Percentiles rank a stretch among this genome's conserved stretches.
Evolutionary conservation across 2,329 filamentous ascomycete species (phyloP).

Genomic region (Lasiodiplodia gonubiensis): DNA sequence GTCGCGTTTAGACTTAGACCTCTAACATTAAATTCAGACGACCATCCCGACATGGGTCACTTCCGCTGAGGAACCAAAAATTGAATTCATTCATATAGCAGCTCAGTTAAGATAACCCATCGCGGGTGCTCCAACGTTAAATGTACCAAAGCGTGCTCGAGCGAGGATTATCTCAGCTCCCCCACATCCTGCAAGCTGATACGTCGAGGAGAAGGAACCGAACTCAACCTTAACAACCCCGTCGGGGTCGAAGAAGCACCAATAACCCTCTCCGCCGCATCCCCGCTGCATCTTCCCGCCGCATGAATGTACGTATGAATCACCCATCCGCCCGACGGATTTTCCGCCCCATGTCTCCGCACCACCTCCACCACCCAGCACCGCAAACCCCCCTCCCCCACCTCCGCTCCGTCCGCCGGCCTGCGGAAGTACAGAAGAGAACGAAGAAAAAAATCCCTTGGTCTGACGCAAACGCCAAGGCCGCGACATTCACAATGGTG

Average conservation of each 20-base stretch:
- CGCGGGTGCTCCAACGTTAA: not conserved
- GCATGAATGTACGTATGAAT: not conserved
- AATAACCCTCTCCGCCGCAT: not conserved
- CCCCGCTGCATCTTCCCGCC: not conserved
- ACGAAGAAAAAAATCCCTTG: not conserved
- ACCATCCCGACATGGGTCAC: conserved; percentile 8
- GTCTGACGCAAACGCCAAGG: not conserved
- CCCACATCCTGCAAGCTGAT: no score
- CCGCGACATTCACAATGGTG: not conserved
- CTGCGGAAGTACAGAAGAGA: no score
- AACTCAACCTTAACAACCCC: no score
- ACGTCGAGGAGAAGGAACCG: no score
- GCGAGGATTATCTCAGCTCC: not conserved
- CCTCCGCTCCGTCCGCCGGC: not conserved
- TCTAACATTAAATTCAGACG: not conserved
- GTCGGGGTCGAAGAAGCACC: not conserved
- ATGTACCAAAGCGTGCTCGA: conserved; percentile 4
- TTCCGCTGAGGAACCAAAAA: not conserved
- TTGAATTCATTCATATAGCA: conserved; percentile 1
- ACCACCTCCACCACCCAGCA: not conserved
- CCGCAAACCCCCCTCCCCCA: not conserved
- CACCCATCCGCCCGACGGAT: not conserved
- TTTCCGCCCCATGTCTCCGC: not conserved
- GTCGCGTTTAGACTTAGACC: conserved; percentile 31
- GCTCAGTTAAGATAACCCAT: conserved; percentile 5